A percentile compares a stretch with the other conserved stretches of the same genome.
These are phyloP conservation scores for Blepharisma undulans DNA, from an alignment of 169 alveolate species.

Conservation along the genomic window DNA sequence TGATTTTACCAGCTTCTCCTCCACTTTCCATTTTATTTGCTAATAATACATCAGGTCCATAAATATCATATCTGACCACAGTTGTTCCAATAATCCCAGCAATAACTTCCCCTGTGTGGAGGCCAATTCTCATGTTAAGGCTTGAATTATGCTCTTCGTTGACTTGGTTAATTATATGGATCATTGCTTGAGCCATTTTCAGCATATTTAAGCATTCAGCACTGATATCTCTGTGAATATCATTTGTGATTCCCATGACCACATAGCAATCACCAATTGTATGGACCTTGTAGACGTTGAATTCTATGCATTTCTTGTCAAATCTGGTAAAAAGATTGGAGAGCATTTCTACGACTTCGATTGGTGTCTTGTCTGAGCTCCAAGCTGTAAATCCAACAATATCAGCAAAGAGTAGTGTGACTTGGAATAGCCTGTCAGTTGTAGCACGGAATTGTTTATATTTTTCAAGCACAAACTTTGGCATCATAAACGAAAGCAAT, in stretches of 20 bases:
- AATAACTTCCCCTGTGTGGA: conserved; percentile 94
- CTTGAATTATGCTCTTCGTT: conserved; percentile 87
- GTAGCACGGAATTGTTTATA: conserved; percentile 55
- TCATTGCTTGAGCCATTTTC: conserved; percentile 92
- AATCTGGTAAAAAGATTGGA: conserved; percentile 92
- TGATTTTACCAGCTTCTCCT: conserved; percentile 93
- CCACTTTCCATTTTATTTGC: conserved; percentile 94
- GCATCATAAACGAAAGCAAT: neutral
- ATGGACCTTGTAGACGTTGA: conserved; percentile 95
- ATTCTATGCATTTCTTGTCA: conserved; percentile 92
- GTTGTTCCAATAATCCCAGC: conserved; percentile 96
- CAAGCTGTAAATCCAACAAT: conserved; percentile 97
- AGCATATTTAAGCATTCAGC: conserved; percentile 49
- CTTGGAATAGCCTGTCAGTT: conserved; percentile 91
- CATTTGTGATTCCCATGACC: conserved; percentile 95
- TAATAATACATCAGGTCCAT: conserved; percentile 94
- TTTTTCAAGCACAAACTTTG: conserved; percentile 41
- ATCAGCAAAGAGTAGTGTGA: conserved; percentile 98
- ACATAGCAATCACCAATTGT: conserved; percentile 99
- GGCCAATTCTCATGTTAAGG: conserved; percentile 95
- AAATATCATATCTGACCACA: conserved; percentile 90
- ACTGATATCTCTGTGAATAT: neutral
- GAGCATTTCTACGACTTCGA: conserved; percentile 90
- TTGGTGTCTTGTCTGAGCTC: conserved; percentile 86
- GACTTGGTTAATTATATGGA: conserved; percentile 90